Conservation (phyloP, 2,329 filamentous ascomycete species). For the Emergomyces pasteurianus region DNA sequence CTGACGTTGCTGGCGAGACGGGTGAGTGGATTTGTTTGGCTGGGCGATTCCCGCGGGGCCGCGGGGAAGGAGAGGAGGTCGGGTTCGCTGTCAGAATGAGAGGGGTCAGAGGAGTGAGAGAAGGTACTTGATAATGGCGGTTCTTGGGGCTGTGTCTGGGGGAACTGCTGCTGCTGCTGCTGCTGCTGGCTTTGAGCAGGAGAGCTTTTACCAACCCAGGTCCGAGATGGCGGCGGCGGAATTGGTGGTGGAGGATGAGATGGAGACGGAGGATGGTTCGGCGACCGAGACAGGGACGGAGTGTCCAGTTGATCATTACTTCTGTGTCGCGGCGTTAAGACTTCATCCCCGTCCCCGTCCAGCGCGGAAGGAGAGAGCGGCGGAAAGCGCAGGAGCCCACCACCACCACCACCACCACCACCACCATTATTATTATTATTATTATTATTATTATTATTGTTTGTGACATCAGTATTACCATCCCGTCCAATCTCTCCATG, state of each 20-base stretch:
- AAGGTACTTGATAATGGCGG: slow-evolving; percentile 14
- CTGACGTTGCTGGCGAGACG: slow-evolving; percentile 31
- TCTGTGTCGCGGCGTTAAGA: slow-evolving; percentile 6
- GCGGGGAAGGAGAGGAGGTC: slow-evolving; percentile 56
- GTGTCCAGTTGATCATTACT: slow-evolving; percentile 8
- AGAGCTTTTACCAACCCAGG: slow-evolving; percentile 7
- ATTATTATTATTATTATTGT: too few relatives aligned
- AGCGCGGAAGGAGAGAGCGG: not conserved
- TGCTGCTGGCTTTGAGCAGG: not conserved
- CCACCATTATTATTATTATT: not conserved
- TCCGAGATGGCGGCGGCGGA: slow-evolving; percentile 5
- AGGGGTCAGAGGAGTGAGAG: slow-evolving; percentile 56
- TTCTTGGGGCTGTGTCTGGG: not conserved
- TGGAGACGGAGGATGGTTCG: not conserved
- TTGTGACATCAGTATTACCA: too few relatives aligned
- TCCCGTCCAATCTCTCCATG: not conserved
- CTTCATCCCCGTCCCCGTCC: slow-evolving; percentile 3
- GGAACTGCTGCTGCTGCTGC: slow-evolving; percentile 15
- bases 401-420: too few relatives aligned
- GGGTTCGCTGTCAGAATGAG: slow-evolving; percentile 62
- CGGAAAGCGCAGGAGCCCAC: not conserved
- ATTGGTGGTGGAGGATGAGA: slow-evolving; percentile 4
- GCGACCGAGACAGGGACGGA: not conserved
- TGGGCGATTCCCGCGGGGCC: not conserved
- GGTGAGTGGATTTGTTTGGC: not conserved